These are phyloP conservation scores for Thelephora aurantiotincta DNA, from an alignment of 768 basidiomycete species.

Conservation along the genomic window DNA sequence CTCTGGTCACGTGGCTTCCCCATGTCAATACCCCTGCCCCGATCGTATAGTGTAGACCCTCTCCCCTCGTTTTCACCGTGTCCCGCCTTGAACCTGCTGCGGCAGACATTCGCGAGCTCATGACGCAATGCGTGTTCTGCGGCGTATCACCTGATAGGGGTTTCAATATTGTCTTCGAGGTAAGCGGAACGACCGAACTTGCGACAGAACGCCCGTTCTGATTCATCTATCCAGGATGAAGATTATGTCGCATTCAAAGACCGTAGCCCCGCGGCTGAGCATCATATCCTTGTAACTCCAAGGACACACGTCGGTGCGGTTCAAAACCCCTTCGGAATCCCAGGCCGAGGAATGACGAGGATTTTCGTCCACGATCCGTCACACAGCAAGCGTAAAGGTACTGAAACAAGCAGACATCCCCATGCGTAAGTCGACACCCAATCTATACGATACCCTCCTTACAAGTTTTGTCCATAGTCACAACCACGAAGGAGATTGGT, in stretches of 20 bases:
- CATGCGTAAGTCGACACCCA: slow-evolving; percentile 28
- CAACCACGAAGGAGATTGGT: slow-evolving; percentile 36
- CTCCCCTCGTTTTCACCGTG: too few relatives aligned
- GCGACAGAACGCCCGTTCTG: not conserved
- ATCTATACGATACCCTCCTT: slow-evolving; percentile 12
- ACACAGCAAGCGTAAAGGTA: slow-evolving; percentile 38
- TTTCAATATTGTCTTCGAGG: slow-evolving; percentile 22
- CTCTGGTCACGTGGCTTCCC: too few relatives aligned
- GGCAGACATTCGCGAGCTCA: too few relatives aligned
- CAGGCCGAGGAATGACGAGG: too few relatives aligned
- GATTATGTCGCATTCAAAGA: slow-evolving; percentile 21
- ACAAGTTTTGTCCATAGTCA: slow-evolving; percentile 19
- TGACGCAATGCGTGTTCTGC: slow-evolving; percentile 19
- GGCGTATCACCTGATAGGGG: slow-evolving; percentile 15
- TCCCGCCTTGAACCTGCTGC: too few relatives aligned
- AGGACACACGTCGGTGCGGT: slow-evolving; percentile 21
- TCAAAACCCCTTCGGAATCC: not conserved
- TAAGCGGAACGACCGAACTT: slow-evolving; percentile 4
- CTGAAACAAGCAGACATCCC: slow-evolving; percentile 29
- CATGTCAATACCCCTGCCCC: too few relatives aligned
- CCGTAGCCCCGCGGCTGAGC: slow-evolving; percentile 18
- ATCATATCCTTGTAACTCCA: slow-evolving; percentile 24
- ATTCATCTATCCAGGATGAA: slow-evolving; percentile 13
- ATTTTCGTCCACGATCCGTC: not conserved
- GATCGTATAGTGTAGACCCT: too few relatives aligned